Conservation (phyloP, 345 rosid species). For the Luvunga scandens region DNA sequence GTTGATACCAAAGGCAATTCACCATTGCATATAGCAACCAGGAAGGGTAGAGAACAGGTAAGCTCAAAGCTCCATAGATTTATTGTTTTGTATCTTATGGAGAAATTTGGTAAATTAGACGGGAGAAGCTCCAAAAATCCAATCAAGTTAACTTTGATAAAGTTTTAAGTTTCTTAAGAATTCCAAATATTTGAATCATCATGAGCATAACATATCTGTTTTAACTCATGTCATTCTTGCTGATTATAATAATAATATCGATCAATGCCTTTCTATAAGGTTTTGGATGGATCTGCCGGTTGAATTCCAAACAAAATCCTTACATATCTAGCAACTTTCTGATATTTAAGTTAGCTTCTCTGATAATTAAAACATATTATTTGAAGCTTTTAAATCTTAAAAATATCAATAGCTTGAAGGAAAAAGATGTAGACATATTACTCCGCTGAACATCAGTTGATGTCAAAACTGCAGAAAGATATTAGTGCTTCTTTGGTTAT, state of each 20-base stretch:
- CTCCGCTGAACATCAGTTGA: neutral
- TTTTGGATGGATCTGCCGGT: neutral
- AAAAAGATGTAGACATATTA: neutral
- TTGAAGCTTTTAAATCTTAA: neutral
- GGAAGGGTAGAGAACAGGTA: slow-evolving; percentile 88
- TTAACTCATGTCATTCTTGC: neutral
- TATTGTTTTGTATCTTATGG: neutral
- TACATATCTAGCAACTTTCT: neutral
- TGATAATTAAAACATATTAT: neutral
- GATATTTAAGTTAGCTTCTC: neutral
- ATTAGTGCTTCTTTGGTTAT: no score
- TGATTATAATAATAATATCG: neutral
- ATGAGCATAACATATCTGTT: neutral
- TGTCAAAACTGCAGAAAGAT: neutral
- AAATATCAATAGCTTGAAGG: neutral
- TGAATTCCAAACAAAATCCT: slow-evolving; percentile 12
- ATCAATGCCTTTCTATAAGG: neutral
- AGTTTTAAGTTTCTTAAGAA: neutral
- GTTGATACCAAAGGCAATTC: slow-evolving; percentile 78
- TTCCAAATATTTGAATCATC: neutral
- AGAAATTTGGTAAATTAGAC: neutral
- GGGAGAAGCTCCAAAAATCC: neutral
- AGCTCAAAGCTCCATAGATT: neutral
- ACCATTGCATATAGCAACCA: slow-evolving; percentile 68
- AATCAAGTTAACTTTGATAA: neutral